A percentile compares a stretch with the other conserved stretches of the same genome.
Evolutionary conservation across 2,329 filamentous ascomycete species (phyloP).

Genomic region (Paracoccidioides brasiliensis): DNA sequence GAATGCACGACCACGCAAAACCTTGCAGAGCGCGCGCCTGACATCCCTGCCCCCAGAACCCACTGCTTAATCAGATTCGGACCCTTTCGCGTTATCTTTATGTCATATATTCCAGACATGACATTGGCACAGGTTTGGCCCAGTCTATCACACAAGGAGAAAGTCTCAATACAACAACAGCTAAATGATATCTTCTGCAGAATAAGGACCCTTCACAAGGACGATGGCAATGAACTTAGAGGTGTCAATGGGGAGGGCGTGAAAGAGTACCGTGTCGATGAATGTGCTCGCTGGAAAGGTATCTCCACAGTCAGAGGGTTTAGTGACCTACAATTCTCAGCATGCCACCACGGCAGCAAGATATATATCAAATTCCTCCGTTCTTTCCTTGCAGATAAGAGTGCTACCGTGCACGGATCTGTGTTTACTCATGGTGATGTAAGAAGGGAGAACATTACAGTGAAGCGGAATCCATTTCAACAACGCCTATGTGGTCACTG

Average conservation of each 20-base stretch:
- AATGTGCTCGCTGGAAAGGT: not conserved
- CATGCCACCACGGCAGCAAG: constrained; percentile 11
- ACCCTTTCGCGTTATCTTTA: constrained; percentile 17
- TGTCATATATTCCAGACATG: constrained; percentile 16
- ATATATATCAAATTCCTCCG: constrained; percentile 16
- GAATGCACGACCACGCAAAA: constrained; percentile 19
- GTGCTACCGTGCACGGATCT: constrained; percentile 5
- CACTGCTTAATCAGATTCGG: constrained; percentile 17
- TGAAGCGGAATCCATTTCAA: constrained; percentile 12
- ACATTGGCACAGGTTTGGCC: constrained; percentile 16
- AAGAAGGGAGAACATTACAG: constrained; percentile 17
- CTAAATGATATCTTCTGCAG: no score
- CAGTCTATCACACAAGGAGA: constrained; percentile 11
- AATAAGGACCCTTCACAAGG: no score
- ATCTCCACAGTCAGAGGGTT: constrained; percentile 3
- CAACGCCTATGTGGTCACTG: no score
- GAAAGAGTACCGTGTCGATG: not conserved
- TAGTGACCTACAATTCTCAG: constrained; percentile 15
- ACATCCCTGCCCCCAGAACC: constrained; percentile 17
- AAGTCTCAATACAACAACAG: no score
- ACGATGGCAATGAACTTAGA: constrained; percentile 5
- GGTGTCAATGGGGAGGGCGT: not conserved
- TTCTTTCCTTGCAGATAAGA: constrained; percentile 11
- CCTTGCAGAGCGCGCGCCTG: constrained; percentile 13
- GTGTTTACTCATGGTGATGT: constrained; percentile 21